Evolutionary conservation across 2,329 filamentous ascomycete genomes (phyloP), one percentile per base, ranked within the genome.

Genomic region (Paraphoma chrysanthemicola): DNA sequence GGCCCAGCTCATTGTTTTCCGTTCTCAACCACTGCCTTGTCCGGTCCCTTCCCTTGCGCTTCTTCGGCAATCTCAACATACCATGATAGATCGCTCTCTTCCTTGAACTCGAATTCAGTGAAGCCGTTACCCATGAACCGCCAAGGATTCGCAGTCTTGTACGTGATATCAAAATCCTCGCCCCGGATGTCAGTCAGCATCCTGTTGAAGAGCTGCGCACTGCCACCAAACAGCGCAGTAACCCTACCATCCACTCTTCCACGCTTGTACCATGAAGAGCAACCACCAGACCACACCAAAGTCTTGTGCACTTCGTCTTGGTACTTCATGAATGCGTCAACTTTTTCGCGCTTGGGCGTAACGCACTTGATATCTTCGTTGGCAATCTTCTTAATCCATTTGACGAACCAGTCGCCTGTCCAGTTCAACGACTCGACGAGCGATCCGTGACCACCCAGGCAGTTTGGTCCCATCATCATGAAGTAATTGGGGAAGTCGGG

Each of bases 81-180:
- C 59, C 59, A 68, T 4, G 59, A 62, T 11, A 68, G 43, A 58
- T 71, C 68, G 56, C 71, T 71, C 28, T 64, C 72, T 16, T 73
- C 72, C 12, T 77, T 67, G 65, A 76, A 70, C 59, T 81, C 78
- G 54, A 70, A 71, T 39, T 69, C 68, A 1, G 79, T 79, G 57
- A 80, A 79, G 1, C 82, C 81, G 66, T 82, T 83, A 0, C 81
- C 82, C 79, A 83, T 77, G 59, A 82, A 82, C 28, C 76, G 57
- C 61, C 80, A 83, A 14, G 74, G 68, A 63, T 83, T 83, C n/a
- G 62, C 53, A 14, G 72, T 77, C 44, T 74, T 70, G 59, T 83
- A 83, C 45, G 67, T 68, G 39, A 83, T 77, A 3, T 83, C 76
- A 58, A 82, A 83, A 59, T 84, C 81, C 62, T 84, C 81, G 0